Base-by-base conservation (phyloP, 257 asterid genomes). In the Petunia axillaris region DNA sequence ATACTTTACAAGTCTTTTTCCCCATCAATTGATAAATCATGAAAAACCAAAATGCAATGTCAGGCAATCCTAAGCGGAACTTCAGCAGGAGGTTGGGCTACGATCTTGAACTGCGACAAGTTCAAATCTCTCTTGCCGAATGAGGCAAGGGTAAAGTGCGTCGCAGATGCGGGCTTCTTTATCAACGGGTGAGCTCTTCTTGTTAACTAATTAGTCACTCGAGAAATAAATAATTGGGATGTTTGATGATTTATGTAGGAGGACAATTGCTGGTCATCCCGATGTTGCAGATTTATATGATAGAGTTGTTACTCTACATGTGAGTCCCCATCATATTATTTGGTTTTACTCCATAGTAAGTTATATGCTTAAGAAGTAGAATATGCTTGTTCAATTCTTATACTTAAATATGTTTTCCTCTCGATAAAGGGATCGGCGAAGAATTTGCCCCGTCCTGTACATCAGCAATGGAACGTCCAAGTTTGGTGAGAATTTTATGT, bases 161-260 rank as follows among this genome's bases (percentile, higher is more conserved):
- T 94, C 25, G 89, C 97, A 1, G 97, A 94, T 81, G 98, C 98
- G 5, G 97, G 97, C 60, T 94, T 77, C 70, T 94, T 94, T 80
- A 89, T 94, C 78, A 90, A 93, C 6, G 86, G 80, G 97, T 94
- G 89, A 87, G 96, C 70, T 79, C 25, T 16, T 76, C 66, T 44
- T 58, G 38, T 37, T 58, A 4, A 5, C 10, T 4, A 6, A 6
- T 58, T 15, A n/a, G 57, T 4, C 1, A 52, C 16, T 58, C 37
- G 6, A 6, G 37, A 58, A 58, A 5, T n/a, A 5, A n/a, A 58
- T 58, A 4, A n/a, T 55, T 58, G 41, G 38, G 10, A 4, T 57
- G 36, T 15, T 16, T 58, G 11, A 55, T 55, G 8, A 57, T 10
- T 41, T 44, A 87, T 60, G 40, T 91, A 94, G 98, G 87, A 90